Percentiles rank a stretch among this genome's conserved stretches.
Evolutionary conservation across 805 yeast genomes (phyloP).

Genomic region (Candida ficus): DNA sequence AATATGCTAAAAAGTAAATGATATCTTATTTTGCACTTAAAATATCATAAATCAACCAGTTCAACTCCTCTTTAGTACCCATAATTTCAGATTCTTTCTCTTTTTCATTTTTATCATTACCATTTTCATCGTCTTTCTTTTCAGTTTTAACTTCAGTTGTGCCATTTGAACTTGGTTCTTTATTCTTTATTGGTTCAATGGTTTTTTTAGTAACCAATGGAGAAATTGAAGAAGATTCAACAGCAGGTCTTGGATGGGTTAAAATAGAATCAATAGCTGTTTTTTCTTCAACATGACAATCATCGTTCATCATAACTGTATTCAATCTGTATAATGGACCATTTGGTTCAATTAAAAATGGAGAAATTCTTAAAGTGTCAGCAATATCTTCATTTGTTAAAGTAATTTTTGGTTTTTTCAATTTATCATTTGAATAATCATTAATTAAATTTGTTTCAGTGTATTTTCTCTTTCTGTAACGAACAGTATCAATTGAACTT

Average conservation of each 20-base stretch:
- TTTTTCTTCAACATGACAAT: conserved; percentile 27
- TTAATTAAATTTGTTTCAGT: conserved; percentile 25
- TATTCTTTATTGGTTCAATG: neutral
- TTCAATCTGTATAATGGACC: conserved; percentile 53
- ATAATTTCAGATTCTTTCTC: conserved; percentile 12
- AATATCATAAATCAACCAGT: conserved; percentile 67
- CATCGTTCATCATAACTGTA: conserved; percentile 49
- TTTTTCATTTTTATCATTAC: neutral
- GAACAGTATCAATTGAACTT: conserved; percentile 65
- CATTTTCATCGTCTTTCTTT: neutral
- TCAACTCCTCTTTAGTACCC: conserved; percentile 63
- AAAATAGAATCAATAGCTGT: conserved; percentile 20
- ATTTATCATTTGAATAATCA: neutral
- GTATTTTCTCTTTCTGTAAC: conserved; percentile 48
- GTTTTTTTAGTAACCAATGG: neutral
- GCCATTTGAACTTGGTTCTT: neutral
- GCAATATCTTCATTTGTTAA: conserved; percentile 63
- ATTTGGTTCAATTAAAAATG: conserved; percentile 63
- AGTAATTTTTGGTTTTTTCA: conserved; percentile 29
- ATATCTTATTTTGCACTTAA: conserved; percentile 13
- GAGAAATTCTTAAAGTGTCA: conserved; percentile 58
- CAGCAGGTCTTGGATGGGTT: conserved; percentile 8
- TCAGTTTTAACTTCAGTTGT: neutral
- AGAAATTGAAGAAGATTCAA: neutral
- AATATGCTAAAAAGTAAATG: neutral